A percentile compares a stretch with the other conserved stretches of the same genome.
Evolutionary conservation across 2,329 filamentous ascomycete species (phyloP).

Genomic region (Colletotrichum liriopes): DNA sequence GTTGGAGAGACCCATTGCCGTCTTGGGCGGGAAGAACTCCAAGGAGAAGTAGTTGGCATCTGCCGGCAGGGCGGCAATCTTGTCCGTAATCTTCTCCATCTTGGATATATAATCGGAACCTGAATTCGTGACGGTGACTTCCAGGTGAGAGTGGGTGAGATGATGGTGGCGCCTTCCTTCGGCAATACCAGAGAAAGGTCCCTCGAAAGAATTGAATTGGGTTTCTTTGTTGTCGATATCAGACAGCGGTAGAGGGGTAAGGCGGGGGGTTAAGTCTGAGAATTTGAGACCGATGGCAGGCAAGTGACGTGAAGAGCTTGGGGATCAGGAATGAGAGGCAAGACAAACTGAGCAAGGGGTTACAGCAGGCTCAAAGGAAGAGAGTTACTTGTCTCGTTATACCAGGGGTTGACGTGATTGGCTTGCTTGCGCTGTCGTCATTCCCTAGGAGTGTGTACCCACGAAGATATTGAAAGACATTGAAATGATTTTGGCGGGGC

Average conservation of each 20-base stretch:
- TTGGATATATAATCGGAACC: slow-evolving; percentile 22
- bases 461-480: slow-evolving; percentile 41
- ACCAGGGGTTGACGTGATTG: slow-evolving; percentile 31
- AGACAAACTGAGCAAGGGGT: slow-evolving; percentile 3
- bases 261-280: slow-evolving; percentile 19
- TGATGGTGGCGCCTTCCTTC: background rate
- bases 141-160: background rate
- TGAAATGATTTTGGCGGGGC: slow-evolving; percentile 35
- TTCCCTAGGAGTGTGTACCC: slow-evolving; percentile 33
- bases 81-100: slow-evolving; percentile 94
- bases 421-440: slow-evolving; percentile 40
- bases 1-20: slow-evolving; percentile 94
- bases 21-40: slow-evolving; percentile 99
- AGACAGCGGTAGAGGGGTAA: slow-evolving; percentile 33
- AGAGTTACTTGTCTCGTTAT: slow-evolving; percentile 1
- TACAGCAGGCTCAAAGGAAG: slow-evolving; percentile 14
- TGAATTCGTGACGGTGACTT: background rate
- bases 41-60: slow-evolving; percentile 92
- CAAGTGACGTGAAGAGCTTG: slow-evolving; percentile 15
- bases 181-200: background rate
- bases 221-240: slow-evolving; percentile 22
- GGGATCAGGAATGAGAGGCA: slow-evolving; percentile 8
- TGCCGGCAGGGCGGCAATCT: slow-evolving; percentile 90
- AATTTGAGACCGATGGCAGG: slow-evolving; percentile 21
- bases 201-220: background rate